Conservation (phyloP, 1,139 yeast species). For the Sugiyamaella pinicola region DNA sequence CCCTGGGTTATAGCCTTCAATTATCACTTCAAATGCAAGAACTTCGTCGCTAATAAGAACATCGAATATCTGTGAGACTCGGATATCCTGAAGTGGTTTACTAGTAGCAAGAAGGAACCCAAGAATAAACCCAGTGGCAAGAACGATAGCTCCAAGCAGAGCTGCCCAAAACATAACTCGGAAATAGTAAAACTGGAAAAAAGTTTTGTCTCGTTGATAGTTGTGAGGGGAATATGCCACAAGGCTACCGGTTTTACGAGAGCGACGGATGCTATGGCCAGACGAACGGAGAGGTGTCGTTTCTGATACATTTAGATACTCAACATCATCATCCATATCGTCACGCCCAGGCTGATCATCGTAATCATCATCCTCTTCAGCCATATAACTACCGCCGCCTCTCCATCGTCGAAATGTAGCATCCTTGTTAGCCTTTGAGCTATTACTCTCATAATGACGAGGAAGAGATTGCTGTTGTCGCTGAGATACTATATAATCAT, state of each 20-base stretch:
- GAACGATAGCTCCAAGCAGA: slow-evolving; percentile 34
- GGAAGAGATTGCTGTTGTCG: slow-evolving; percentile 4
- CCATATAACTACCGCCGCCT: slow-evolving; percentile 22
- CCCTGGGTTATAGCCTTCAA: slow-evolving; percentile 87
- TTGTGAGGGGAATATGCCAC: slow-evolving; percentile 41
- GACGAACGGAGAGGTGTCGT: slow-evolving; percentile 38
- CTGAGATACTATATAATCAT: slow-evolving; percentile 3
- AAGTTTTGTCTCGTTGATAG: slow-evolving; percentile 33
- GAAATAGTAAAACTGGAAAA: slow-evolving; percentile 33
- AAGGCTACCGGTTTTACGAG: slow-evolving; percentile 31
- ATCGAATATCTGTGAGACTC: slow-evolving; percentile 62
- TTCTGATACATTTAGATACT: slow-evolving; percentile 37
- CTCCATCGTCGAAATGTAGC: slow-evolving; percentile 38
- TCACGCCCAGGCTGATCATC: slow-evolving; percentile 31
- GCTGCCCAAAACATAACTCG: slow-evolving; percentile 39
- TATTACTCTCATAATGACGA: slow-evolving; percentile 28
- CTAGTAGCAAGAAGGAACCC: slow-evolving; percentile 88
- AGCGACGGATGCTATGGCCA: slow-evolving; percentile 29
- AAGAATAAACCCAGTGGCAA: slow-evolving; percentile 65
- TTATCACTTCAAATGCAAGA: slow-evolving; percentile 72
- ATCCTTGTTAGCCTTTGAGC: slow-evolving; percentile 40
- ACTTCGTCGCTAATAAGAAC: slow-evolving; percentile 84
- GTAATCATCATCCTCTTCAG: slow-evolving; percentile 35
- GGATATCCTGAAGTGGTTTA: slow-evolving; percentile 73
- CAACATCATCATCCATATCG: slow-evolving; percentile 40